Conservation (phyloP, 176 grass and related monocot genomes). For the Hsuehochloa calcarea region DNA sequence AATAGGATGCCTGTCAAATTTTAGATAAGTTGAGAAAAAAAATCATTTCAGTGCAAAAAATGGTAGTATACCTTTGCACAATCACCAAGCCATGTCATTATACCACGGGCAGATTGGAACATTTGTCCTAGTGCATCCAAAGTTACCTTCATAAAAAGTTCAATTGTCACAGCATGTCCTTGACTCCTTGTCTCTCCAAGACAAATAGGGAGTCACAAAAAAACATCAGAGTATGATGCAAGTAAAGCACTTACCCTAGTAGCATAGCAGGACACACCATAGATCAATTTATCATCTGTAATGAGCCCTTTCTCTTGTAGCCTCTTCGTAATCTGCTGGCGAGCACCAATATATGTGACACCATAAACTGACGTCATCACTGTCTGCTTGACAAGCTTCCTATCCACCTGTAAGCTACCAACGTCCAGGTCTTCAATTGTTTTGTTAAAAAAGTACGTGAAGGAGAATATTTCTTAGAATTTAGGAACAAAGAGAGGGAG, state of each 20-base stretch:
- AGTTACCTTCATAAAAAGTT: constrained; percentile 63
- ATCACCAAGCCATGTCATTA: constrained; percentile 91
- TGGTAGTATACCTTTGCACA: constrained; percentile 74
- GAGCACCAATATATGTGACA: constrained; percentile 91
- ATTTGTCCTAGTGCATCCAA: constrained; percentile 92
- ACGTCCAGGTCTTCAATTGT: constrained; percentile 44
- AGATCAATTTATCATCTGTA: constrained; percentile 70
- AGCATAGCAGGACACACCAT: constrained; percentile 76
- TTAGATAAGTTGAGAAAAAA: constrained; percentile 15
- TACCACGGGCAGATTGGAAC: constrained; percentile 90
- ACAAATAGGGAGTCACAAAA: neutral
- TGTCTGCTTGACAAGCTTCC: constrained; percentile 97
- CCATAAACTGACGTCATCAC: constrained; percentile 99
- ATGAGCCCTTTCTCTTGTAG: constrained; percentile 89
- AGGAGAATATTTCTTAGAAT: constrained; percentile 23
- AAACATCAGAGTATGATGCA: neutral
- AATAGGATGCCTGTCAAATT: neutral
- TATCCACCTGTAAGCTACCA: constrained; percentile 93
- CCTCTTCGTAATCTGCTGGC: constrained; percentile 85
- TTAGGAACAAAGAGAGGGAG: neutral
- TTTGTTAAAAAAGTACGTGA: constrained; percentile 31
- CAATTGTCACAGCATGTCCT: constrained; percentile 17
- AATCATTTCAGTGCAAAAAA: constrained; percentile 12
- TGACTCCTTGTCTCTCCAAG: neutral
- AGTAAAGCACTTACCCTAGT: constrained; percentile 54